A percentile compares a stretch with the other conserved stretches of the same genome.
These are phyloP conservation scores for Citrus hindsii DNA, from an alignment of 345 rosid species.

Conservation along the genomic window DNA sequence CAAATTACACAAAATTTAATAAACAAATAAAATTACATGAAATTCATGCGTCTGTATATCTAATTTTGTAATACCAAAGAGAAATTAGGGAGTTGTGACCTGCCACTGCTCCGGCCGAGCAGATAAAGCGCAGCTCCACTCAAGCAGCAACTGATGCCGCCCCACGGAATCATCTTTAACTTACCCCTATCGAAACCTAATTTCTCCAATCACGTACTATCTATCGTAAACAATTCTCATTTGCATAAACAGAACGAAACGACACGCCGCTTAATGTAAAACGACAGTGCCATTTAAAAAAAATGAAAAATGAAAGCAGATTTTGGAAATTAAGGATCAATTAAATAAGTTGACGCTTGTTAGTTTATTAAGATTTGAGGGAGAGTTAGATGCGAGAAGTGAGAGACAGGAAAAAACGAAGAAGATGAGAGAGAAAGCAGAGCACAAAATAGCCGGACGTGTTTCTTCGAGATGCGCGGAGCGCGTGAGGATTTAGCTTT, in stretches of 20 bases:
- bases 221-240: background rate
- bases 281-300: background rate
- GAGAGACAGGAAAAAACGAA: slow-evolving; percentile 10
- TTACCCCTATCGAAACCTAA: slow-evolving; percentile 6
- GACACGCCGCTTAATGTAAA: background rate
- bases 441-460: background rate
- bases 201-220: background rate
- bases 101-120: slow-evolving; percentile 92
- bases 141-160: slow-evolving; percentile 85
- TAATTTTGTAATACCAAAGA: background rate
- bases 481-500: background rate
- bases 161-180: slow-evolving; percentile 70
- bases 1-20: background rate
- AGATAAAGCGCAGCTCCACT: slow-evolving; percentile 87
- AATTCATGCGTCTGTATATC: background rate
- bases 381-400: slow-evolving; percentile 36
- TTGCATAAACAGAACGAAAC: background rate
- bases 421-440: background rate
- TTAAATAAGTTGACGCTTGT: background rate
- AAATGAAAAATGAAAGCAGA: background rate
- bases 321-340: background rate
- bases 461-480: background rate
- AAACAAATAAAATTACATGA: background rate
- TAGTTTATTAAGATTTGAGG: background rate
- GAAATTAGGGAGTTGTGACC: slow-evolving; percentile 26